Evolutionary conservation across 352 stramenopile species (phyloP).

Genomic region (Pythium monospermum): DNA sequence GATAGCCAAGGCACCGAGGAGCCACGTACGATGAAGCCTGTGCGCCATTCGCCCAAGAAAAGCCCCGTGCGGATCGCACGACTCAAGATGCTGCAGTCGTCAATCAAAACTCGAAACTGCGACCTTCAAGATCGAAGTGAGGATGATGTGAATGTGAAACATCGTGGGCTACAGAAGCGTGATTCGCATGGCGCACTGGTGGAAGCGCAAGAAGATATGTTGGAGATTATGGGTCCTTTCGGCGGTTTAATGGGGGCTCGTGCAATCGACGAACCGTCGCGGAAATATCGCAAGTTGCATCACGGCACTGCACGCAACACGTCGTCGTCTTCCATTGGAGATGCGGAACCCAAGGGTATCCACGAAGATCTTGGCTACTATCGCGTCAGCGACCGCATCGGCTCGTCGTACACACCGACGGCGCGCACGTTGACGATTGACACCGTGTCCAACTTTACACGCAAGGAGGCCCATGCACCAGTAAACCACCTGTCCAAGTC

Average conservation of each 20-base stretch:
- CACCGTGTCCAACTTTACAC: constrained; percentile 61
- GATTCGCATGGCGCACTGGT: constrained; percentile 24
- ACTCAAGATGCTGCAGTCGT: constrained; percentile 79
- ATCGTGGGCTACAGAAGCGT: constrained; percentile 13
- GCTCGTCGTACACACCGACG: constrained; percentile 64
- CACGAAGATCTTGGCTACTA: constrained; percentile 72
- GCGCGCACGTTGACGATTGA: constrained; percentile 62
- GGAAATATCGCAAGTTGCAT: constrained; percentile 28
- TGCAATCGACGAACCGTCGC: constrained; percentile 14
- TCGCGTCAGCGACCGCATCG: constrained; percentile 78
- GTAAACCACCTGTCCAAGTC: constrained; percentile 33
- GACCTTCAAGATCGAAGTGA: constrained; percentile 45
- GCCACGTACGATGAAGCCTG: constrained; percentile 13
- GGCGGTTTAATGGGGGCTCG: constrained; percentile 51
- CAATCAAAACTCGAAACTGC: constrained; percentile 77
- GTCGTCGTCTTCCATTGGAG: not conserved
- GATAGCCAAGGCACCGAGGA: not conserved
- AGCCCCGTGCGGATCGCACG: constrained; percentile 69
- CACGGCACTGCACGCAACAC: too few relatives aligned
- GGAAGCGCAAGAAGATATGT: constrained; percentile 37
- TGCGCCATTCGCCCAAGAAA: constrained; percentile 47
- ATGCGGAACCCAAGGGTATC: constrained; percentile 10
- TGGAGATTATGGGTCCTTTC: constrained; percentile 65
- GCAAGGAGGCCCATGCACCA: constrained; percentile 39
- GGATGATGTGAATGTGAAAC: not conserved